These are phyloP conservation scores for Neurospora sp. DNA, from an alignment of 495 filamentous ascomycete genomes.

Conservation along the genomic window DNA sequence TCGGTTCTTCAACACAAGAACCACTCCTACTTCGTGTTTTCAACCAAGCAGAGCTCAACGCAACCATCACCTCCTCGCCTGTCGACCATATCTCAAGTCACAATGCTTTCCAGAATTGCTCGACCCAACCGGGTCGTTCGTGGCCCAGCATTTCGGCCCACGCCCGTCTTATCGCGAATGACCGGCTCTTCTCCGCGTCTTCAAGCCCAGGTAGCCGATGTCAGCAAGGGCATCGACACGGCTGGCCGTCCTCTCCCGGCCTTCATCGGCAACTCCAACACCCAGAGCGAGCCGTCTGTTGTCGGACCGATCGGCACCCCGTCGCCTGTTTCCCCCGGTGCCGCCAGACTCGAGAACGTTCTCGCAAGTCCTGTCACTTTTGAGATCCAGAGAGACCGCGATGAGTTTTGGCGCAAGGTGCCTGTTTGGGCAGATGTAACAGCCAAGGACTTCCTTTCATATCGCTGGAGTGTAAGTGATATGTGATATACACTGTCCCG, in stretches of 20 bases:
- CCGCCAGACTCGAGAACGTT: not conserved
- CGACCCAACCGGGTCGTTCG: conserved; percentile 2
- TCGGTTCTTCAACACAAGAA: not conserved
- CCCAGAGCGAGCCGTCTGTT: not conserved
- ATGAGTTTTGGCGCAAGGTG: conserved; percentile 37
- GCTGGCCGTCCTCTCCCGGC: not conserved
- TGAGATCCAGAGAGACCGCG: conserved; percentile 3
- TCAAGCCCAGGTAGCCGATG: conserved; percentile 17
- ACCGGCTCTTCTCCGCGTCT: conserved; percentile 11
- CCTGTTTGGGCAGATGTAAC: conserved; percentile 33
- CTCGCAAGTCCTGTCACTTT: conserved; percentile 3
- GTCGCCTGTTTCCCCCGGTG: not conserved
- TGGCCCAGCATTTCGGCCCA: not conserved
- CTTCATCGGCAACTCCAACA: not conserved
- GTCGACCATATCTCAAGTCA: not conserved
- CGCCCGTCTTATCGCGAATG: conserved; percentile 3
- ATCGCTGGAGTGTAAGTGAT: conserved; percentile 37
- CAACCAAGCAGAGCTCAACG: not conserved
- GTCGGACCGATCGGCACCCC: not conserved
- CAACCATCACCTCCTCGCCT: not conserved
- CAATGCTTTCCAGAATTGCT: conserved; percentile 8
- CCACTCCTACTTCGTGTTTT: not conserved
- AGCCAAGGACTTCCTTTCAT: conserved; percentile 33
- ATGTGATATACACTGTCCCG: not conserved
- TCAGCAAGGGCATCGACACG: conserved; percentile 3